These are phyloP conservation scores for Ophiostoma populinum DNA, from an alignment of 2,329 filamentous ascomycete genomes.

Conservation along the genomic window DNA sequence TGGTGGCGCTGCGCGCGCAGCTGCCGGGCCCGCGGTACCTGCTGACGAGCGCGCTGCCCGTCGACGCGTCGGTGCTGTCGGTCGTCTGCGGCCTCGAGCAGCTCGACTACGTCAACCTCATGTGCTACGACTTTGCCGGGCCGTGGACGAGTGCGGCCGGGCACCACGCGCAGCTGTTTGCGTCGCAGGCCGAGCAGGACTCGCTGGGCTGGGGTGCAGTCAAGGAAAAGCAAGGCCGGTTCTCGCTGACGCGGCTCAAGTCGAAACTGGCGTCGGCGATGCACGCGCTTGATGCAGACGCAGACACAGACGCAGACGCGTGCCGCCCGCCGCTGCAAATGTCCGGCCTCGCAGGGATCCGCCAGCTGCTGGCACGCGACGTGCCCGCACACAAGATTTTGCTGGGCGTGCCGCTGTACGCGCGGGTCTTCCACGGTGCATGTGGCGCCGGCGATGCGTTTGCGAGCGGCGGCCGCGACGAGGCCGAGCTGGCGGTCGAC, in stretches of 20 bases:
- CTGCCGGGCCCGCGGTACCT: slow-evolving; percentile 35
- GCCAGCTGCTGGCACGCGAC: slow-evolving; percentile 26
- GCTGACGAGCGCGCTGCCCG: slow-evolving; percentile 44
- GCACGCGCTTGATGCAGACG: too few relatives aligned
- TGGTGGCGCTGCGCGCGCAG: slow-evolving; percentile 33
- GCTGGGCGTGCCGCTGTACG: slow-evolving; percentile 46
- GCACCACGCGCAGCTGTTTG: slow-evolving; percentile 45
- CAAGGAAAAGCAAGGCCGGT: too few relatives aligned
- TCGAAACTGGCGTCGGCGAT: too few relatives aligned
- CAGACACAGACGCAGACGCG: too few relatives aligned
- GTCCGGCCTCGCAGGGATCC: too few relatives aligned
- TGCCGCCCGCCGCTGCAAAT: too few relatives aligned
- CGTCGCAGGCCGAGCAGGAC: slow-evolving; percentile 27
- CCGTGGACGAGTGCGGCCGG: slow-evolving; percentile 43
- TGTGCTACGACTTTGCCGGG: slow-evolving; percentile 52
- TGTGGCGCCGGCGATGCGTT: slow-evolving; percentile 33
- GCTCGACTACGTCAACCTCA: slow-evolving; percentile 43
- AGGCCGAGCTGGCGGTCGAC: background rate
- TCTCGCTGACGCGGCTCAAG: too few relatives aligned
- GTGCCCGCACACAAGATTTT: slow-evolving; percentile 41
- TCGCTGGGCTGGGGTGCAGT: slow-evolving; percentile 39
- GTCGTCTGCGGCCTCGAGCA: slow-evolving; percentile 39
- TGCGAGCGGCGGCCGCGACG: too few relatives aligned
- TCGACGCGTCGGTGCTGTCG: slow-evolving; percentile 41
- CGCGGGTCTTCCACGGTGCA: slow-evolving; percentile 40